phyloP scores from a whole-genome alignment of 2,329 filamentous ascomycete species.

The Fusarium sp. region DNA sequence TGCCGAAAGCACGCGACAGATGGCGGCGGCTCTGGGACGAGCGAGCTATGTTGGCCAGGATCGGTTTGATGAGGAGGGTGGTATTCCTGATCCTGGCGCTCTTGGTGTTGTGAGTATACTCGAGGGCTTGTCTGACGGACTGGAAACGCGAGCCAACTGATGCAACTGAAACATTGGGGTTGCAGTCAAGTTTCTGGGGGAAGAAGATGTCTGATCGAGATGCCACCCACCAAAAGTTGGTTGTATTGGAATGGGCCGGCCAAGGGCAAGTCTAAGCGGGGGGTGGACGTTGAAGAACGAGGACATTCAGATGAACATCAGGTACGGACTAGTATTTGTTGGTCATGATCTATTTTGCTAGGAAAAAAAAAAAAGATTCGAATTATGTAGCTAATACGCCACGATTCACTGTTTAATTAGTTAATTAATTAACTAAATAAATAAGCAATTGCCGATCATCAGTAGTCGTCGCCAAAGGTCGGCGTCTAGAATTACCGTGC shows the following conservation, averaged over 20 bases:
- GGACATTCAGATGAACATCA: too few relatives aligned
- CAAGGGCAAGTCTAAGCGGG: conserved; percentile 14
- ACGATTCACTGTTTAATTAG: too few relatives aligned
- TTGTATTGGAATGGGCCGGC: not conserved
- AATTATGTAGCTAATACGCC: too few relatives aligned
- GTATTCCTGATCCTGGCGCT: conserved; percentile 73
- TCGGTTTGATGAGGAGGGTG: conserved; percentile 61
- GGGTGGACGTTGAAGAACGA: not conserved
- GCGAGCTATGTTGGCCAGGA: conserved; percentile 79
- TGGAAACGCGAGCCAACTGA: conserved; percentile 6
- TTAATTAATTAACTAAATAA: not conserved
- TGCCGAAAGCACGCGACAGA: conserved; percentile 73
- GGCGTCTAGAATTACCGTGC: conserved; percentile 17
- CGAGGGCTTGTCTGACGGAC: conserved; percentile 12
- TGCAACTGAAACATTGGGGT: not conserved
- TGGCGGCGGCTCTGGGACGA: conserved; percentile 76
- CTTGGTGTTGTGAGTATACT: conserved; percentile 41
- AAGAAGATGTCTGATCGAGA: not conserved
- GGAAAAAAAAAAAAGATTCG: too few relatives aligned
- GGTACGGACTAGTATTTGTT: not conserved
- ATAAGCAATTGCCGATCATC: conserved; percentile 3
- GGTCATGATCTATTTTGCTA: too few relatives aligned
- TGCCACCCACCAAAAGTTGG: not conserved
- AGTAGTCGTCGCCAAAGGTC: not conserved
- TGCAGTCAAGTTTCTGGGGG: not conserved